Evolutionary conservation across 768 basidiomycete species (phyloP).

Genomic region (Mycena amicta): DNA sequence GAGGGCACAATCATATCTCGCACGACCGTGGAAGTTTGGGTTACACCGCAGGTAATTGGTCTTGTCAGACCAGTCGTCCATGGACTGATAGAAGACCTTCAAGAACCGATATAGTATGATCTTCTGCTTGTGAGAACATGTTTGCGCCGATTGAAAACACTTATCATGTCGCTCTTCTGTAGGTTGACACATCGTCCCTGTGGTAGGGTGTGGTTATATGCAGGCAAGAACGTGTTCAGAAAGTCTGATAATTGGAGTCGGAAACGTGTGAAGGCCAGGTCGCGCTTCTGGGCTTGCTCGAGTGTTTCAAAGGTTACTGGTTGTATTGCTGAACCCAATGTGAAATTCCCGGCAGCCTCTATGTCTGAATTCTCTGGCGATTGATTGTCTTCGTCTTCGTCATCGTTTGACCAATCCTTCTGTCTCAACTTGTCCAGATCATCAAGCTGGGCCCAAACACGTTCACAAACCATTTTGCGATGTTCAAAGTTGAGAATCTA

Average conservation of each 20-base stretch:
- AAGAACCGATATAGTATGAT: conserved; percentile 12
- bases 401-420: neutral
- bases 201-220: neutral
- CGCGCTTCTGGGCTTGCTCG: neutral
- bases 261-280: neutral
- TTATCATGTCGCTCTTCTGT: neutral
- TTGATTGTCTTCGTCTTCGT: neutral
- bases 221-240: neutral
- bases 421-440: neutral
- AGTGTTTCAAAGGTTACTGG: neutral
- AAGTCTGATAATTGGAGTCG: neutral
- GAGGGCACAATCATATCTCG: conserved; percentile 23
- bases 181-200: neutral
- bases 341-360: neutral
- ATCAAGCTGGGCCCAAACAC: neutral
- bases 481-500: neutral
- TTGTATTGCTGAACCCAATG: neutral
- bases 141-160: neutral
- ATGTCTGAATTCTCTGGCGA: neutral
- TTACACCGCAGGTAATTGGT: conserved; percentile 25
- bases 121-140: neutral
- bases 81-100: conserved; percentile 20
- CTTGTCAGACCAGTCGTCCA: conserved; percentile 13
- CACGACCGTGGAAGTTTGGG: conserved; percentile 10
- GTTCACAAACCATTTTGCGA: neutral